These are phyloP conservation scores for Talaromyces sp. DNA, from an alignment of 2,329 filamentous ascomycete species.

Conservation along the genomic window DNA sequence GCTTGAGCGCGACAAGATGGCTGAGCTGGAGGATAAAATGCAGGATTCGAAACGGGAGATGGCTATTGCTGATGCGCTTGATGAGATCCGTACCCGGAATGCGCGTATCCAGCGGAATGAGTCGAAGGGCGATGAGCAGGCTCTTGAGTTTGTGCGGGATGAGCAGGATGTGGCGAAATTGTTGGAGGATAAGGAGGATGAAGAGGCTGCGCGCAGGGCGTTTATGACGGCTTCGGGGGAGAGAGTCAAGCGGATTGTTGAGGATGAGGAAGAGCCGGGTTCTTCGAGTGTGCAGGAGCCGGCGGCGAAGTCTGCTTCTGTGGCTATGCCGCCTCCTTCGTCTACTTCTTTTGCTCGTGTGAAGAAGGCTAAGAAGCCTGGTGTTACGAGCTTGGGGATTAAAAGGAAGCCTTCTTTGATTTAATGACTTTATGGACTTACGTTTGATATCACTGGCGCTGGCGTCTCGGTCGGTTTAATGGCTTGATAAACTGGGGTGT, in stretches of 20 bases:
- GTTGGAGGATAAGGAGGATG: conserved; percentile 77
- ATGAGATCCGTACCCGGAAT: conserved; percentile 91
- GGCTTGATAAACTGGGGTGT: neutral
- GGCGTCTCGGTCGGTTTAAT: conserved; percentile 14
- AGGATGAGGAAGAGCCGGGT: conserved; percentile 47
- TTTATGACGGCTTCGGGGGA: conserved; percentile 68
- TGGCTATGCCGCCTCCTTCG: conserved; percentile 52
- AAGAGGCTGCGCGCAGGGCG: conserved; percentile 75
- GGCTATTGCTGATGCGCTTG: conserved; percentile 91
- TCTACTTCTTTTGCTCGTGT: conserved; percentile 71
- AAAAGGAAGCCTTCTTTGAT: conserved; percentile 74
- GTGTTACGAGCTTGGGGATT: conserved; percentile 74
- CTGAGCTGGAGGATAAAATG: conserved; percentile 90
- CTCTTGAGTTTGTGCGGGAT: conserved; percentile 59
- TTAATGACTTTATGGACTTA: conserved; percentile 13
- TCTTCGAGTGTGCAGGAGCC: conserved; percentile 30
- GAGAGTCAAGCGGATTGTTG: conserved; percentile 56
- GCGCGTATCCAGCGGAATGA: conserved; percentile 80
- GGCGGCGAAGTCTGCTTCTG: conserved; percentile 31
- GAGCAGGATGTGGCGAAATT: conserved; percentile 61
- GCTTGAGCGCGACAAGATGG: conserved; percentile 88
- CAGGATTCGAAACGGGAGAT: conserved; percentile 92
- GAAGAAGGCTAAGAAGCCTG: conserved; percentile 85
- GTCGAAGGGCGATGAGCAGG: conserved; percentile 62
- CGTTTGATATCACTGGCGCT: conserved; percentile 11